Conservation (phyloP, 2,329 filamentous ascomycete genomes). For the Cladosporium austrohemisphaericum region DNA sequence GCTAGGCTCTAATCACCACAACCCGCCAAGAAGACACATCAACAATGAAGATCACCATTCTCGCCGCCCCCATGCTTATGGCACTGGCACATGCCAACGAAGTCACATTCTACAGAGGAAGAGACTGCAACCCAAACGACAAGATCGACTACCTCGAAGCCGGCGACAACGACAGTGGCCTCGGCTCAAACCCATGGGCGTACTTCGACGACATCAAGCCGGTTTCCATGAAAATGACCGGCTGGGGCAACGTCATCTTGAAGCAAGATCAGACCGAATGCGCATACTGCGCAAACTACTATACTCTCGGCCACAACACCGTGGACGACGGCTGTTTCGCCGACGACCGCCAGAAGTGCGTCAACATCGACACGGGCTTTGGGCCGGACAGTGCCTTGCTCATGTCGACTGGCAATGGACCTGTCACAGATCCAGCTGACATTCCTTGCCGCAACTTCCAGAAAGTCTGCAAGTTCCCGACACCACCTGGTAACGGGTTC, state of each 20-base stretch:
- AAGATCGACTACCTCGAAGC: neutral
- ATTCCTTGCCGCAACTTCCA: neutral
- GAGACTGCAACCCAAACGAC: neutral
- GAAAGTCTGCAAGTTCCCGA: neutral
- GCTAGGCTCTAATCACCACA: too few species aligned
- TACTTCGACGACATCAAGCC: neutral
- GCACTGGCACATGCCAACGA: neutral
- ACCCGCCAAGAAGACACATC: too few species aligned
- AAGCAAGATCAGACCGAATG: neutral
- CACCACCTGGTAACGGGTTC: neutral
- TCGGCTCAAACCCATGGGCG: too few species aligned
- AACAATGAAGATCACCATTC: too few species aligned
- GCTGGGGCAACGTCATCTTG: neutral
- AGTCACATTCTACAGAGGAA: neutral
- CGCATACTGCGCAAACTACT: neutral
- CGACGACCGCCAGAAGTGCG: neutral
- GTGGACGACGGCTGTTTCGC: neutral
- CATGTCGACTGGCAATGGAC: neutral
- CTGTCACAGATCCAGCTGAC: neutral
- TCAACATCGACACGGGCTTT: neutral
- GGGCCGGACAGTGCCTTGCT: neutral
- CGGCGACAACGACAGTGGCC: neutral
- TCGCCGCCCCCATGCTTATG: too few species aligned
- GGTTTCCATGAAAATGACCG: neutral
- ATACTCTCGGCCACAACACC: too few species aligned